Conservation (phyloP, 2,329 filamentous ascomycete genomes). For the Xylaria multiplex region DNA sequence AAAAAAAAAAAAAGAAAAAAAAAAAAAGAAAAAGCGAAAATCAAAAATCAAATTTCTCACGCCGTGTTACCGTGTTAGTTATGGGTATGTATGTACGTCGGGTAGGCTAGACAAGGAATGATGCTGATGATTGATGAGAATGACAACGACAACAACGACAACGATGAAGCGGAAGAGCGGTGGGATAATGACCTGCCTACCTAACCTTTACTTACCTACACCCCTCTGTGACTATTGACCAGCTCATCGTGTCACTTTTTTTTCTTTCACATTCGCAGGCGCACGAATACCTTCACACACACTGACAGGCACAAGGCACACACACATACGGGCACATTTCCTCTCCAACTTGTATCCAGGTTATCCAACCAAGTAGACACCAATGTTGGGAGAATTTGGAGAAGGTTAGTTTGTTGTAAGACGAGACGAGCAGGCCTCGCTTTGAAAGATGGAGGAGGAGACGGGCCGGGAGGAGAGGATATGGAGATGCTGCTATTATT, state of each 20-base stretch:
- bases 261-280: constrained; percentile 1
- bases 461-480: background rate
- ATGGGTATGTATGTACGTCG: background rate
- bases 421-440: constrained; percentile 9
- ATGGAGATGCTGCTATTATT: constrained; percentile 22
- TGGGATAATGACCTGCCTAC: constrained; percentile 8
- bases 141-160: constrained; percentile 1
- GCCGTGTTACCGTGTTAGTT: background rate
- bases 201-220: constrained; percentile 2
- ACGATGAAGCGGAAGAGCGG: constrained; percentile 28
- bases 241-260: constrained; percentile 27
- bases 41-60: background rate
- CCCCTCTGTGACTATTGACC: background rate
- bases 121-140: constrained; percentile 1
- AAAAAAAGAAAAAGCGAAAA: background rate
- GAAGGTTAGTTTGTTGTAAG: background rate
- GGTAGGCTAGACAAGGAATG: background rate
- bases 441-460: constrained; percentile 7
- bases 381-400: constrained; percentile 10
- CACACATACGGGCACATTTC: background rate
- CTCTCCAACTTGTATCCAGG: background rate
- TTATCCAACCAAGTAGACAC: background rate
- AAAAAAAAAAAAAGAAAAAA: background rate
- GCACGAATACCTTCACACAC: background rate
- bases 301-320: constrained; percentile 3